Base-by-base conservation (phyloP, 192 early-diverging fungal species). In the Coemansia sp. region DNA sequence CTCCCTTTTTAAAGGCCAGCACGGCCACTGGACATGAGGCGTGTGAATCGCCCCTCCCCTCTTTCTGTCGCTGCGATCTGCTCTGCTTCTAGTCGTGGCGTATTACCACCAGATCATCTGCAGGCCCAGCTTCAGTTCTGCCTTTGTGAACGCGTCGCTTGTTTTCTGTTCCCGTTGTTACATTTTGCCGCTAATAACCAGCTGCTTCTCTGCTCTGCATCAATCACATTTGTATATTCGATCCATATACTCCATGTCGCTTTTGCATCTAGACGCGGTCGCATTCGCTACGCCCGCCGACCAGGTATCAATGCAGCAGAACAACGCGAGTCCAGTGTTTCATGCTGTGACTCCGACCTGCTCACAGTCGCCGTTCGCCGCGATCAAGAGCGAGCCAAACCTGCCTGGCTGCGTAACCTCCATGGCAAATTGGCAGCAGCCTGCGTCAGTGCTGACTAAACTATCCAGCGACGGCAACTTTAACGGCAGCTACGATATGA, bases 51-150 rank as follows among this genome's bases (percentile, higher is more conserved):
- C 60, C 35, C 49, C 35, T 43, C 21, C 12, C 60, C 48, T 62
- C 50, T 56, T 56, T 56, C 32, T 22, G 21, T 21, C 29, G 55
- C 49, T 61, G 59, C 59, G 49, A 62, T 62, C 19, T 51, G 35
- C 60, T 62, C 25, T 62, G 23, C 48, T 62, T 62, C 24, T 62
- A 35, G 29, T 19, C 50, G 60, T 62, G 60, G 60, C 60, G 60
- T 49, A 56, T 56, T 56, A 35, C 55, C 29, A 56, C 55, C 55
- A 56, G 55, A 56, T 56, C 55, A n/a, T 21, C 37, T 37, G 55
- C 55, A 56, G 53, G 27, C 24, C 29, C 45, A 50, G 48, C 48
- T 8, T n/a, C 50, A 52, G 29, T 22, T 35, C 35, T 7, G n/a
- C n/a, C 47, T 19, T 49, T 49, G 47, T 19, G 7, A 56, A 32